These are phyloP conservation scores for Sporothrix humicola DNA, from an alignment of 2,329 filamentous ascomycete genomes.

Conservation along the genomic window DNA sequence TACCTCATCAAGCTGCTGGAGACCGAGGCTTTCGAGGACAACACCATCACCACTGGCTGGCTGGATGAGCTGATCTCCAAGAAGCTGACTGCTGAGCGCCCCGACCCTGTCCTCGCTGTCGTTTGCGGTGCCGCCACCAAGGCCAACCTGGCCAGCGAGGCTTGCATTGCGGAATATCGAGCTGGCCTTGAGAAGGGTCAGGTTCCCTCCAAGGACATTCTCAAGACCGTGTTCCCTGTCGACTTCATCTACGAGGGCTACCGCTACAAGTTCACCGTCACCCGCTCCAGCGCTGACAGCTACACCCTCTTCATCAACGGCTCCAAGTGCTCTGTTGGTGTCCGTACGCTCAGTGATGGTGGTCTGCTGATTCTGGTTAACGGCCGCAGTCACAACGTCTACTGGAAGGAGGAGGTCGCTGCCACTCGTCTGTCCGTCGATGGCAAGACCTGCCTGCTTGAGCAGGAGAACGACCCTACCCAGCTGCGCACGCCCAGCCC, in stretches of 20 bases:
- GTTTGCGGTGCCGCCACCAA: slow-evolving; percentile 94
- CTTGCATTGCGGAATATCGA: slow-evolving; percentile 84
- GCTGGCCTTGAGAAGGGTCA: slow-evolving; percentile 94
- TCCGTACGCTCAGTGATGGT: slow-evolving; percentile 90
- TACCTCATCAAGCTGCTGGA: slow-evolving; percentile 99
- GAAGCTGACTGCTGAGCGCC: slow-evolving; percentile 93
- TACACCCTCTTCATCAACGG: slow-evolving; percentile 99
- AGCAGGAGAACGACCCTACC: slow-evolving; percentile 98
- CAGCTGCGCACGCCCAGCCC: slow-evolving; percentile 93
- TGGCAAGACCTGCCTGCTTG: slow-evolving; percentile 95
- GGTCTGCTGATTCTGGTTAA: slow-evolving; percentile 88
- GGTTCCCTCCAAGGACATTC: slow-evolving; percentile 91
- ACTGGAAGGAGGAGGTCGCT: slow-evolving; percentile 99
- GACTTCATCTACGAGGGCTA: slow-evolving; percentile 98
- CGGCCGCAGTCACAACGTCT: slow-evolving; percentile 95
- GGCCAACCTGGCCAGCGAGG: slow-evolving; percentile 92
- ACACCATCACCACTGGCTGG: slow-evolving; percentile 99
- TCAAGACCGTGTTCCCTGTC: slow-evolving; percentile 96
- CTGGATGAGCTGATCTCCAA: slow-evolving; percentile 98
- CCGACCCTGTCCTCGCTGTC: slow-evolving; percentile 91
- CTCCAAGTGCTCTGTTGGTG: slow-evolving; percentile 91
- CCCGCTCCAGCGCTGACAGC: slow-evolving; percentile 87
- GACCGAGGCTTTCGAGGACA: slow-evolving; percentile 97
- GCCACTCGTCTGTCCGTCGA: slow-evolving; percentile 95
- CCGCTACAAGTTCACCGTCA: slow-evolving; percentile 98